These are phyloP conservation scores for Sodiomyces alkalinus DNA, from an alignment of 2,329 filamentous ascomycete species.

Conservation along the genomic window DNA sequence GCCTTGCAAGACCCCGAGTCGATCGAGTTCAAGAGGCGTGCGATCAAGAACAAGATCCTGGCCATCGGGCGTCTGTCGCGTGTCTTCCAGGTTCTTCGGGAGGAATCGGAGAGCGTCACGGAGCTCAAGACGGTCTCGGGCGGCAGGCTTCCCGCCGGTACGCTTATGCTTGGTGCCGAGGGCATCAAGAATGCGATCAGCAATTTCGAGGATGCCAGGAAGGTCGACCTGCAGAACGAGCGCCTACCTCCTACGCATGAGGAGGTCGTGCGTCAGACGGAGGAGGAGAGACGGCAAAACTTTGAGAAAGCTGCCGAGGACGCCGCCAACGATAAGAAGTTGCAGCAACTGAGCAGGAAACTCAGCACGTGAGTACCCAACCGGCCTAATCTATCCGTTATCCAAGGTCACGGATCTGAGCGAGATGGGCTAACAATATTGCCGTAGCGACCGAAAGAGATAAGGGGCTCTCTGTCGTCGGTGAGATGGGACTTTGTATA, in stretches of 20 bases:
- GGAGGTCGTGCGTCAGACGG: conserved; percentile 71
- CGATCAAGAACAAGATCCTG: conserved; percentile 99
- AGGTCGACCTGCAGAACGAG: conserved; percentile 96
- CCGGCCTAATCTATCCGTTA: too few relatives aligned
- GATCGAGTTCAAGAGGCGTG: conserved; percentile 84
- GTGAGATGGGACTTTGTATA: too few relatives aligned
- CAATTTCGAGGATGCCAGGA: conserved; percentile 90
- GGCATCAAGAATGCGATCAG: conserved; percentile 97
- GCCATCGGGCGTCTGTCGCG: conserved; percentile 92
- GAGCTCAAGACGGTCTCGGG: conserved; percentile 95
- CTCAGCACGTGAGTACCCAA: conserved; percentile 91
- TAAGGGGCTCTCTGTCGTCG: too few relatives aligned
- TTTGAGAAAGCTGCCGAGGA: conserved; percentile 75
- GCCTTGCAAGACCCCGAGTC: conserved; percentile 57
- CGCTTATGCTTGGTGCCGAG: conserved; percentile 93
- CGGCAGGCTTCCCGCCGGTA: conserved; percentile 82
- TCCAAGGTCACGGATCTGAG: background rate
- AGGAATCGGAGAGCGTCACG: conserved; percentile 92
- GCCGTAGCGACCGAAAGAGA: conserved; percentile 2
- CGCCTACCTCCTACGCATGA: conserved; percentile 82
- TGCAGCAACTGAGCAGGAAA: conserved; percentile 75
- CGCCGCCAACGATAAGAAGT: conserved; percentile 78
- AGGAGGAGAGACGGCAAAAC: conserved; percentile 67
- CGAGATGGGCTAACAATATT: background rate
- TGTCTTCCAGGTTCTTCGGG: conserved; percentile 94